These are phyloP conservation scores for Russula brevipes DNA, from an alignment of 768 basidiomycete genomes.

Conservation along the genomic window DNA sequence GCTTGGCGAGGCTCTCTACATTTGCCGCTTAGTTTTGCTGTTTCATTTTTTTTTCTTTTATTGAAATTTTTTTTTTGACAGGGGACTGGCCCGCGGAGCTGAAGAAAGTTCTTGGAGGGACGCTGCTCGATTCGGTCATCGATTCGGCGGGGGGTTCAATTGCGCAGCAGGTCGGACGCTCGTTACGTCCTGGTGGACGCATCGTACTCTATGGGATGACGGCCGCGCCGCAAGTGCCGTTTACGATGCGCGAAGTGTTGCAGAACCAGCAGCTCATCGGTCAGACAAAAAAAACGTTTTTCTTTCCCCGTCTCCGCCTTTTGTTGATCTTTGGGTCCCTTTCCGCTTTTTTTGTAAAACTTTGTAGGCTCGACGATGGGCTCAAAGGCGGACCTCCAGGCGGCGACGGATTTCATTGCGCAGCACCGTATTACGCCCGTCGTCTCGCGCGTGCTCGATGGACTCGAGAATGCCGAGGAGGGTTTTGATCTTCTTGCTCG, in stretches of 20 bases:
- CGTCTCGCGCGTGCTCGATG: slow-evolving; percentile 64
- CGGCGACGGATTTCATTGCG: slow-evolving; percentile 64
- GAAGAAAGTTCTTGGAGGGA: slow-evolving; percentile 28
- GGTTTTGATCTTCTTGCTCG: slow-evolving; percentile 64
- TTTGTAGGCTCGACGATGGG: slow-evolving; percentile 77
- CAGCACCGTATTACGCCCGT: slow-evolving; percentile 64
- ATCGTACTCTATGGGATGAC: slow-evolving; percentile 46
- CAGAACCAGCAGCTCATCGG: slow-evolving; percentile 71
- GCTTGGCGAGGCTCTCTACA: no score
- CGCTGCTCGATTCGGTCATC: slow-evolving; percentile 38
- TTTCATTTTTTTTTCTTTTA: background rate
- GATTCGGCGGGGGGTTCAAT: slow-evolving; percentile 45
- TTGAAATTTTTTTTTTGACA: background rate
- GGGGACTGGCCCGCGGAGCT: slow-evolving; percentile 37
- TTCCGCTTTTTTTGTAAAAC: background rate
- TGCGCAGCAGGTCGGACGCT: slow-evolving; percentile 31
- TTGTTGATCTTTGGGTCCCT: no score
- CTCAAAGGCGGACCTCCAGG: slow-evolving; percentile 64
- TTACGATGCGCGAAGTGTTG: slow-evolving; percentile 77
- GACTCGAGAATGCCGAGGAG: slow-evolving; percentile 56
- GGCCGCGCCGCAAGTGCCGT: slow-evolving; percentile 48
- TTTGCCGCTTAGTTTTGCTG: no score
- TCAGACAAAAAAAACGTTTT: slow-evolving; percentile 31
- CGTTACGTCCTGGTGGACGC: slow-evolving; percentile 36
- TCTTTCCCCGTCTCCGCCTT: background rate